Evolutionary conservation across 306 rosid species (phyloP).

Genomic region (Cyclanthera cordifolia): DNA sequence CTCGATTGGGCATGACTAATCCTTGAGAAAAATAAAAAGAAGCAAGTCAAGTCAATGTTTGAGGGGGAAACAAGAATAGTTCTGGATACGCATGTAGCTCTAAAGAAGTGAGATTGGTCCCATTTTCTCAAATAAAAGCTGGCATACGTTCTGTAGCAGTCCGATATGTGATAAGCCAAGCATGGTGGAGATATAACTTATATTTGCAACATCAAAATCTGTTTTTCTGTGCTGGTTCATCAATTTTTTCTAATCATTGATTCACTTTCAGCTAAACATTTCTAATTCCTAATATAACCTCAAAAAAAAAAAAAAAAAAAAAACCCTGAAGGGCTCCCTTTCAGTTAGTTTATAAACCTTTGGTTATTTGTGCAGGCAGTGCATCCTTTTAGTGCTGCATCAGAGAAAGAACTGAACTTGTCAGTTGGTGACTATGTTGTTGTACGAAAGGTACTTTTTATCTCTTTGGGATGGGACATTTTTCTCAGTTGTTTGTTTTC

Average conservation of each 20-base stretch:
- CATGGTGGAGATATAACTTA: not conserved
- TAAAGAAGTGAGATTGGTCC: not conserved
- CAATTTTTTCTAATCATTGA: not conserved
- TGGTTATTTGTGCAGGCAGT: slow-evolving; percentile 45
- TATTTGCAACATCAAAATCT: slow-evolving; percentile 1
- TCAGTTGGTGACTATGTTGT: slow-evolving; percentile 82
- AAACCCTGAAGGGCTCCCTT: not conserved
- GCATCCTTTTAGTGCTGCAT: slow-evolving; percentile 54
- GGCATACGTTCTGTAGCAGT: not conserved
- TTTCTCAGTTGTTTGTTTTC: not conserved
- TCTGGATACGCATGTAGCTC: not conserved
- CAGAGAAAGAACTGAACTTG: slow-evolving; percentile 84
- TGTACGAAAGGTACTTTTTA: slow-evolving; percentile 65
- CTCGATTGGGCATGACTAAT: not conserved
- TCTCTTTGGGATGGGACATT: slow-evolving; percentile 11
- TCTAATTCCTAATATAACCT: not conserved
- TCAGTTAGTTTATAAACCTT: not conserved
- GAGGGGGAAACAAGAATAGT: not conserved
- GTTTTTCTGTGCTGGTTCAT: not conserved
- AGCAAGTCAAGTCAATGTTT: not conserved
- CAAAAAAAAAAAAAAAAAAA: no score
- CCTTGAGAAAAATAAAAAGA: not conserved
- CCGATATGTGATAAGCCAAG: not conserved
- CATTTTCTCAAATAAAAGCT: not conserved
- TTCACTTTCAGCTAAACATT: not conserved